Base-by-base conservation (phyloP, 2,329 filamentous ascomycete genomes). In the Trichoderma aggressivum region DNA sequence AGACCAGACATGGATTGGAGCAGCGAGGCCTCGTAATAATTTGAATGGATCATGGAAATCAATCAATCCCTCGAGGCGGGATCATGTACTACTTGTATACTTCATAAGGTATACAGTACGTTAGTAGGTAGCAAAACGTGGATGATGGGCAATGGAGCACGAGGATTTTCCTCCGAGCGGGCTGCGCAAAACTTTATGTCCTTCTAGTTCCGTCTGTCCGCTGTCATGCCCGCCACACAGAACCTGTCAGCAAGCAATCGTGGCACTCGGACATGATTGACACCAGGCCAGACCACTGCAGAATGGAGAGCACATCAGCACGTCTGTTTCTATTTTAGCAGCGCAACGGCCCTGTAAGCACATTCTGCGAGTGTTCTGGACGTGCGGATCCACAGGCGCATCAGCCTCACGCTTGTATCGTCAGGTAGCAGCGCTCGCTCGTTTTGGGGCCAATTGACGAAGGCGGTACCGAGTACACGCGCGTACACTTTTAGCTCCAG, bases 361-460 rank as follows among this genome's bases (percentile, higher is more conserved):
- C 18, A 11, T n/a, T 69, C 65, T 69, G 65, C 39, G 30, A 61
- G 65, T 69, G 65, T 61, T 69, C 55, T 47, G 39, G 55, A 26
- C 36, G 30, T 16, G 65, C 39, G 65, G 65, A 61, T 60, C 65
- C 65, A 61, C 65, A 16, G 55, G 32, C 56, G 65, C 59, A 62
- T 70, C 50, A 70, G 67, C 67, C 67, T 70, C 67, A 63, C 39
- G 56, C 56, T n/a, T 59, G 56, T 59, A 59, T 32, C 56, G 56
- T 7, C 56, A 24, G n/a, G 56, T 59, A 59, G 56, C 56, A 28
- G 65, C 26, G 21, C 26, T 30, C 53, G 24, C 43, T 16, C 32
- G 8, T 39, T 69, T 43, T 34, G 50, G 43, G 30, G 47, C 67
- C 67, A 62, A 62, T 70, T 53, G 67, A 32, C 34, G 30, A 61